Evolutionary conservation across 805 yeast species (phyloP), one percentile per base, ranked within the genome.

Genomic region (Lachancea dasiensis): DNA sequence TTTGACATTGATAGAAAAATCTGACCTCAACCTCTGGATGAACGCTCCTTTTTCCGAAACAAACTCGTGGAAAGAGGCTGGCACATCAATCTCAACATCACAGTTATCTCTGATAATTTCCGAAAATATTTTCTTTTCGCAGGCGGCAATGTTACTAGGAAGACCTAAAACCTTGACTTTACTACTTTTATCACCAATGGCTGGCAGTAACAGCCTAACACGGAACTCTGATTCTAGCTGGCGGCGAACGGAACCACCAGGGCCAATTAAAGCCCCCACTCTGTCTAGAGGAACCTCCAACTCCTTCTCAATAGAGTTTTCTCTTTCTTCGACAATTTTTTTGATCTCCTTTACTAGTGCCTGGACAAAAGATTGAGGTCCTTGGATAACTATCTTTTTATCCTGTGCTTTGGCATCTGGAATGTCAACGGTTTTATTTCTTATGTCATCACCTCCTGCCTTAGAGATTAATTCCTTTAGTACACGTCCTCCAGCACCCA

Each of bases 191-290:
- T 67, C 71, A 41, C 52, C 58, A 43, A 68, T 72, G 53, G 71
- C 72, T 46, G 97, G 97, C 54, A 90, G 73, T 31, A 67, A 68
- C 39, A 90, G 60, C 19, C 60, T 56, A 34, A 85, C 89, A 10
- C 69, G 67, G 59, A 72, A 84, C 51, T 81, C 85, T 11, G 73
- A 67, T 64, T 86, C 90, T 46, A 86, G 60, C 8, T 74, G 67
- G 49, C 81, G 81, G 63, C 90, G 85, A 41, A 73, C 72, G 9
- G 76, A 53, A 30, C 97, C 97, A 41, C 78, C 77, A 26, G 86
- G 78, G 27, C 97, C 97, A 59, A 90, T 76, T 36, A 90, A 54
- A 7, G 77, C 69, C 50, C 86, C 75, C 51, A 85, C 90, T 55
- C 80, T 81, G 42, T 77, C 81, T 56, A 77, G 76, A 27, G 92